Base-by-base conservation (phyloP, 2,329 filamentous ascomycete species). In the Aspergillus sp. region DNA sequence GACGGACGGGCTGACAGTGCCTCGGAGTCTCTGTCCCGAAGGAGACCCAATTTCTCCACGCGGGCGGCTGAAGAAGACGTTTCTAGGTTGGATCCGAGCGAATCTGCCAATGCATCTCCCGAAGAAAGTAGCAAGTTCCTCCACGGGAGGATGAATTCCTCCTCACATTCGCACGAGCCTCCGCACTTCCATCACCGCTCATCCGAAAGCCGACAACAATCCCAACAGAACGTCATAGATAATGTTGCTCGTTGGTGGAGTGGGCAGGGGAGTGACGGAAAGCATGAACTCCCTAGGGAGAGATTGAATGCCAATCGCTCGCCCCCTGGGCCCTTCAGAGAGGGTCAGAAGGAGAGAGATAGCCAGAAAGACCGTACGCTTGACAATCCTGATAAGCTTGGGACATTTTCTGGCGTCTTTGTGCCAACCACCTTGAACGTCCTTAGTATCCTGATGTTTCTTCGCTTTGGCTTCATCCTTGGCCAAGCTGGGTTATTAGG, bases 381-480 rank as follows among this genome's bases (percentile, higher is more conserved):
- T 19, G 72, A 74, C 48, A 66, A 64, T 54, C 75, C 73, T 15
- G 78, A 83, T 67, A 95, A 95, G 77, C 82, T 96, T 59, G 90
- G 90, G 39, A 88, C 87, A 8, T 86, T 92, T 66, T 90, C 88
- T 3, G 90, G 90, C 7, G 90, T 96, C 51, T 96, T 92, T 73
- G 90, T 96, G 15, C 92, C 92, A 1, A 92, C 92, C n/a, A 93
- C 89, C 62, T 81, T 96, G 66, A 96, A 95, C 75, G 92, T 96
- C 44, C 79, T 96, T 66, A 94, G 90, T 68, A 96, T 96, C 75
- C 84, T 96, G 63, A 96, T 96, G 91, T 96, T 96, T 77, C 81
- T 96, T 68, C 86, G 92, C 21, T 96, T 96, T 74, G 91, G 92
- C 21, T 88, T 92, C 68, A 90, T 96, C 59, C 81, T 96, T 21